These are phyloP conservation scores for Corrigiola litoralis DNA, from an alignment of 179 eudicot species.

Conservation along the genomic window DNA sequence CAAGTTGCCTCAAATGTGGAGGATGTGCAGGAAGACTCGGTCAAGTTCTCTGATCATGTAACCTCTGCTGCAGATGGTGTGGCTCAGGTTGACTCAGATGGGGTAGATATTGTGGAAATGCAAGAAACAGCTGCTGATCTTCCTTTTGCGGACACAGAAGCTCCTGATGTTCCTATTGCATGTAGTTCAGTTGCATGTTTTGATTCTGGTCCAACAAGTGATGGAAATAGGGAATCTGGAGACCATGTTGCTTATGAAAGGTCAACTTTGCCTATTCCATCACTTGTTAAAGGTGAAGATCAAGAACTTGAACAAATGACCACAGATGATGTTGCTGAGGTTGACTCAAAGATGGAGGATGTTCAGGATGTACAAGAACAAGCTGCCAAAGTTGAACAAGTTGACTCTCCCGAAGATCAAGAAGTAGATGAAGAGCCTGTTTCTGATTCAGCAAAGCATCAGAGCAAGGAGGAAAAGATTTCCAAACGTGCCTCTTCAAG, in stretches of 20 bases:
- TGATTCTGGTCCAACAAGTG: slow-evolving; percentile 18
- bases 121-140: not conserved
- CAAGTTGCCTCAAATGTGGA: not conserved
- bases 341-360: slow-evolving; percentile 10
- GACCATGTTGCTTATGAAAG: slow-evolving; percentile 9
- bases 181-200: slow-evolving; percentile 17
- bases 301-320: not conserved
- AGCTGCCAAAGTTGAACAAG: slow-evolving; percentile 13
- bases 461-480: slow-evolving; percentile 25
- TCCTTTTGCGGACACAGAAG: slow-evolving; percentile 12
- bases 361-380: slow-evolving; percentile 19
- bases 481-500: slow-evolving; percentile 20
- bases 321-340: not conserved
- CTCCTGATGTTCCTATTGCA: slow-evolving; percentile 11
- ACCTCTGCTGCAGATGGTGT: not conserved
- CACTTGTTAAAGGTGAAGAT: slow-evolving; percentile 13
- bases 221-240: slow-evolving; percentile 16
- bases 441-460: slow-evolving; percentile 29
- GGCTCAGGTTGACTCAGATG: not conserved
- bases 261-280: slow-evolving; percentile 10
- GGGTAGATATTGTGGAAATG: slow-evolving; percentile 3
- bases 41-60: not conserved
- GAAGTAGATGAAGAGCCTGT: slow-evolving; percentile 28
- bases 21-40: not conserved
- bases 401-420: slow-evolving; percentile 18